These are phyloP conservation scores for Colletotrichum sp. DNA, from an alignment of 2,329 filamentous ascomycete species.

Conservation along the genomic window DNA sequence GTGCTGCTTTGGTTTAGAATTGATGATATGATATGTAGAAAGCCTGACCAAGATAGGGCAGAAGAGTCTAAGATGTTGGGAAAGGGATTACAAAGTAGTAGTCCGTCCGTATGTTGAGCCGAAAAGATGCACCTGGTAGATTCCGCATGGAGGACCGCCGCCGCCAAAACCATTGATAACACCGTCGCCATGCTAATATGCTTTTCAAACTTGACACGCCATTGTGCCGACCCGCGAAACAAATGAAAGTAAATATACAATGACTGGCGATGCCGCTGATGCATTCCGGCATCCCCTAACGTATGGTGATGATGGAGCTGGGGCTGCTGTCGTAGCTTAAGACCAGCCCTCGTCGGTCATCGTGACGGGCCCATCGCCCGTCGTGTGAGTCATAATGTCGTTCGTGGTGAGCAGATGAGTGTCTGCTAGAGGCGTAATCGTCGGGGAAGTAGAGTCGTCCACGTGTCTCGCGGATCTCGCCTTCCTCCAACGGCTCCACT, in stretches of 20 bases:
- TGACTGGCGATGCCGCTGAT: background rate
- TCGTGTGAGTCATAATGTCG: constrained; percentile 18
- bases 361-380: constrained; percentile 1
- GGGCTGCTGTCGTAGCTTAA: constrained; percentile 6
- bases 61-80: background rate
- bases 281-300: constrained; percentile 27
- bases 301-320: constrained; percentile 31
- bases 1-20: background rate
- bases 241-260: constrained; percentile 7
- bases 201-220: background rate
- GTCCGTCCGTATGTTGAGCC: background rate
- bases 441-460: background rate
- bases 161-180: background rate
- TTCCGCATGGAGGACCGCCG: background rate
- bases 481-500: constrained; percentile 7
- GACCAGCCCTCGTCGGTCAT: background rate
- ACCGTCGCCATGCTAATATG: constrained; percentile 19
- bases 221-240: background rate
- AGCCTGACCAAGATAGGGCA: background rate
- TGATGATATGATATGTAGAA: background rate
- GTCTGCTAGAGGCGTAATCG: background rate
- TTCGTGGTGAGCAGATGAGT: constrained; percentile 5
- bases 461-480: constrained; percentile 16
- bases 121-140: constrained; percentile 4
- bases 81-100: constrained; percentile 6